phyloP scores from a whole-genome alignment of 805 yeast genomes.

The Saccharomycopsis javanensis region DNA sequence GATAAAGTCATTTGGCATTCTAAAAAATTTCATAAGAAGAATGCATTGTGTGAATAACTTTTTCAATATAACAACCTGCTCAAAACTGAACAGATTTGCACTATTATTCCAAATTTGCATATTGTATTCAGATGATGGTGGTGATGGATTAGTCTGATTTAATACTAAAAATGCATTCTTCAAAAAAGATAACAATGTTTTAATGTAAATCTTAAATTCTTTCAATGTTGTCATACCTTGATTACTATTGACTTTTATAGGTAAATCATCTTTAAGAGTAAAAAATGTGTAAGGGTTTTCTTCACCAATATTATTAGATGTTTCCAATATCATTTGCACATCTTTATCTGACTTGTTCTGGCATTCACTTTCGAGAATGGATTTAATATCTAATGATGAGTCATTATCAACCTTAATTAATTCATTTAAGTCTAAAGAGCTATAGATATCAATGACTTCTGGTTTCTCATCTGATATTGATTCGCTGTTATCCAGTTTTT shows the following conservation, averaged over 20 bases:
- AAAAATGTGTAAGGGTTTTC: not conserved
- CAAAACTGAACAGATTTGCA: conserved; percentile 73
- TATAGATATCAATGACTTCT: not conserved
- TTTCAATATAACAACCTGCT: conserved; percentile 72
- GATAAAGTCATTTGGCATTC: conserved; percentile 30
- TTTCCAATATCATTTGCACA: conserved; percentile 21
- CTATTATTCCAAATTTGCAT: conserved; percentile 70
- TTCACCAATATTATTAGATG: not conserved
- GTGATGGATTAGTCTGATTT: conserved; percentile 82
- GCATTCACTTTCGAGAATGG: conserved; percentile 4
- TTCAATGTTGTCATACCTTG: conserved; percentile 39
- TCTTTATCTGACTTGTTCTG: conserved; percentile 25
- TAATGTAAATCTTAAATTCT: conserved; percentile 80
- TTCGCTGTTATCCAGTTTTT: not conserved
- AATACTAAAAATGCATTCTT: conserved; percentile 85
- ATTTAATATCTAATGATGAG: conserved; percentile 10
- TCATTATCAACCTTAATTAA: conserved; percentile 12
- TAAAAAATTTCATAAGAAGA: conserved; percentile 67
- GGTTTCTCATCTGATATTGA: not conserved
- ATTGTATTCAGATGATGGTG: conserved; percentile 40
- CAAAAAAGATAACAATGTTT: conserved; percentile 80
- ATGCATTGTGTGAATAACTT: conserved; percentile 78
- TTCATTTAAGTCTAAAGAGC: not conserved
- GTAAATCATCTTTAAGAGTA: not conserved
- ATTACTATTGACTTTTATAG: not conserved